Conservation (phyloP, 352 stramenopile species). For the Globisporangium cystogenes region DNA sequence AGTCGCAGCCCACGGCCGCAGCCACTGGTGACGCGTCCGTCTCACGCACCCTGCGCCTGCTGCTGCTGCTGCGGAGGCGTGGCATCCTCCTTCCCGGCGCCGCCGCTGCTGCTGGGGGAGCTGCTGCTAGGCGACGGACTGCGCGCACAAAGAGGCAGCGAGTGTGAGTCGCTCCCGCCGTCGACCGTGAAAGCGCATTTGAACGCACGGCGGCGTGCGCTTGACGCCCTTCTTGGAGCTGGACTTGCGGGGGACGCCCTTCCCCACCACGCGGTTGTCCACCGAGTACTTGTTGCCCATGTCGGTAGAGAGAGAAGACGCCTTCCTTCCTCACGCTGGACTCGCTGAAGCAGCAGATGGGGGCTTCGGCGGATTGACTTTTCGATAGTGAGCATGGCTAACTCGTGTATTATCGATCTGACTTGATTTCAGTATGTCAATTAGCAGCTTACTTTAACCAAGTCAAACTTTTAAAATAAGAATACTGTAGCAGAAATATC, state of each 20-base stretch:
- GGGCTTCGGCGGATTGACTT: no score
- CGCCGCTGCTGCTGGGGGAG: background rate
- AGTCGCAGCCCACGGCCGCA: background rate
- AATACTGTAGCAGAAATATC: no score
- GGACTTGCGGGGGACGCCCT: slow-evolving; percentile 5
- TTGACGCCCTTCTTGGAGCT: slow-evolving; percentile 2
- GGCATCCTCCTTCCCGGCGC: slow-evolving; percentile 6
- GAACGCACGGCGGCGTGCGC: slow-evolving; percentile 6
- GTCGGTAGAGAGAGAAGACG: no score
- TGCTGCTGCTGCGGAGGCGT: slow-evolving; percentile 1
- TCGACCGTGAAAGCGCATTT: background rate
- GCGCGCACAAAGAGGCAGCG: background rate
- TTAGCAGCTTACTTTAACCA: no score
- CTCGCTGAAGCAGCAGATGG: no score
- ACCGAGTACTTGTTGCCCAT: slow-evolving; percentile 15
- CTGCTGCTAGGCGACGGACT: slow-evolving; percentile 2
- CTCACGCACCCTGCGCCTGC: slow-evolving; percentile 1
- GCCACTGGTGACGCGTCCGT: background rate
- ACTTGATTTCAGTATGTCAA: no score
- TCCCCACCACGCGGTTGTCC: slow-evolving; percentile 9
- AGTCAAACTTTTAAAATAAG: no score
- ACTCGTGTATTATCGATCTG: no score
- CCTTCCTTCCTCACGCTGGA: no score
- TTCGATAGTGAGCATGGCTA: no score
- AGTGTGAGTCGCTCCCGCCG: slow-evolving; percentile 4